Evolutionary conservation across 306 rosid genomes (phyloP).

Genomic region (Rubus parviflorus): DNA sequence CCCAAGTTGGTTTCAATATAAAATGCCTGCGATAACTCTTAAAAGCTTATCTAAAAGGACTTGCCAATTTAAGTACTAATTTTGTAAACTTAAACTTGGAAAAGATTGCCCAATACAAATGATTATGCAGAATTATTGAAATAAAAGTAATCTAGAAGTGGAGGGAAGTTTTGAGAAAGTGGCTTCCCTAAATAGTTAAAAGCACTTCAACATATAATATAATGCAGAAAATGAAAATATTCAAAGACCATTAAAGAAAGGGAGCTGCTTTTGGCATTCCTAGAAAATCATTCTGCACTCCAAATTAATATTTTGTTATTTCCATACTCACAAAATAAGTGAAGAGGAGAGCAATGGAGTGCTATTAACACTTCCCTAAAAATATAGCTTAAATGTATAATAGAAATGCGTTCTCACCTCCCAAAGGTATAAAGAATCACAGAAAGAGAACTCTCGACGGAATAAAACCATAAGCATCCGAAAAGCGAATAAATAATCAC

Average conservation of each 20-base stretch:
- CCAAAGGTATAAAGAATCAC: conserved; percentile 98
- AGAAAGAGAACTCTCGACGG: conserved; percentile 96
- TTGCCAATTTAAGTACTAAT: neutral
- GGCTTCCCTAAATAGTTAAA: neutral
- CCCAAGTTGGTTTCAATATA: neutral
- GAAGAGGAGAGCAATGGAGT: conserved; percentile 1
- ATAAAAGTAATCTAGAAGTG: neutral
- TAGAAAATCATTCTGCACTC: neutral
- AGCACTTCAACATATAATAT: conserved; percentile 5
- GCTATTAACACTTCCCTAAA: neutral
- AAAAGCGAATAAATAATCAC: conserved; percentile 92
- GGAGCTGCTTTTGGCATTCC: neutral
- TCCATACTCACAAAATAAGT: neutral
- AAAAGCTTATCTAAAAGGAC: neutral
- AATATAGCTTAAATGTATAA: conserved; percentile 1
- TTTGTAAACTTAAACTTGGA: neutral
- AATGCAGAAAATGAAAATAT: neutral
- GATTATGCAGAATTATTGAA: neutral
- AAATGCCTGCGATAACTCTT: neutral
- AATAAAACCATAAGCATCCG: conserved; percentile 99
- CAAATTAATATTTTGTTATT: neutral
- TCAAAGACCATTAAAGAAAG: neutral
- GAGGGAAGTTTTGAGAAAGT: neutral
- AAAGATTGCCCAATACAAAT: conserved; percentile 3
- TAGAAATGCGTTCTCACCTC: conserved; percentile 57